Conservation (phyloP, 2,329 filamentous ascomycete genomes). For the Ilyonectria mors-panacis region DNA sequence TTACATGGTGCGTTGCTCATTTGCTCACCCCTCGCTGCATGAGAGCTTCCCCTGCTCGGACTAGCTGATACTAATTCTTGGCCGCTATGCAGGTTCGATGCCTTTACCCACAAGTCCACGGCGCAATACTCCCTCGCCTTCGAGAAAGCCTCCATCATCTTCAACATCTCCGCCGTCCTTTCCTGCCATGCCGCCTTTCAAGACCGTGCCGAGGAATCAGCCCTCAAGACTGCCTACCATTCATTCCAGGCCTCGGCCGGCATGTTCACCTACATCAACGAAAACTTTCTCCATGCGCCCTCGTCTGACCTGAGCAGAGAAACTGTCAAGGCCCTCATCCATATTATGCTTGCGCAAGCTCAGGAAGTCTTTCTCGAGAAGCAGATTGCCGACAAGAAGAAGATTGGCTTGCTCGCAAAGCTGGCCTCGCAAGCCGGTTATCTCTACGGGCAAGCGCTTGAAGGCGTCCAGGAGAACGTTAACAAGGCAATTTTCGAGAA, state of each 20-base stretch:
- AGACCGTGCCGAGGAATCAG: constrained; percentile 90
- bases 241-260: constrained; percentile 98
- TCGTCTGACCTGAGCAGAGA: constrained; percentile 96
- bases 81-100: constrained; percentile 84
- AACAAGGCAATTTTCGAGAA: constrained; percentile 94
- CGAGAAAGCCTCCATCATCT: constrained; percentile 99
- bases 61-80: constrained; percentile 28
- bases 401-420: constrained; percentile 91
- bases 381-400: constrained; percentile 93
- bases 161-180: constrained; percentile 97
- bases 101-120: constrained; percentile 99
- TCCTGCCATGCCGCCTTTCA: constrained; percentile 96
- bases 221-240: constrained; percentile 96
- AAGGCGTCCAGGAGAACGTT: constrained; percentile 94
- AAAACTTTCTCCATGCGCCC: constrained; percentile 97
- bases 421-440: constrained; percentile 91
- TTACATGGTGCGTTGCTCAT: constrained; percentile 83
- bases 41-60: not conserved
- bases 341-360: constrained; percentile 93
- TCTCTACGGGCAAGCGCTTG: constrained; percentile 88
- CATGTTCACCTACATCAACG: constrained; percentile 99
- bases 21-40: not conserved
- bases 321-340: constrained; percentile 94
- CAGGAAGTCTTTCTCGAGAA: constrained; percentile 99
- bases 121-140: constrained; percentile 97